These are phyloP conservation scores for Fusarium chuoi DNA, from an alignment of 2,329 filamentous ascomycete genomes.

Conservation along the genomic window DNA sequence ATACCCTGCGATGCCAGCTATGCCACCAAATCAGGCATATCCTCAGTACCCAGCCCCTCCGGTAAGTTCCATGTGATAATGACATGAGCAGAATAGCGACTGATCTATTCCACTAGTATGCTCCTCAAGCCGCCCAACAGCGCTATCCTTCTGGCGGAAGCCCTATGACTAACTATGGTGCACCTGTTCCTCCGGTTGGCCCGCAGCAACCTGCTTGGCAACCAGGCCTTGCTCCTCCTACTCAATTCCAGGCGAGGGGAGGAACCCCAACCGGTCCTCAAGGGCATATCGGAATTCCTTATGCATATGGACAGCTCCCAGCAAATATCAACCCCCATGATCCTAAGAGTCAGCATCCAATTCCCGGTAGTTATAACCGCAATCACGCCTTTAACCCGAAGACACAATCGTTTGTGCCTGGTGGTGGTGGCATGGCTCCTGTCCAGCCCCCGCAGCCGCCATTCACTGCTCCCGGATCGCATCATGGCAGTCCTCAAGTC, in stretches of 20 bases:
- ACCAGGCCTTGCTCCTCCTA: slow-evolving; percentile 46
- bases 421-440: slow-evolving; percentile 59
- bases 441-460: slow-evolving; percentile 60
- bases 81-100: neutral
- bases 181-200: slow-evolving; percentile 45
- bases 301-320: slow-evolving; percentile 83
- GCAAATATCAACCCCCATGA: slow-evolving; percentile 75
- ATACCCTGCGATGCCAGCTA: slow-evolving; percentile 57
- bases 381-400: slow-evolving; percentile 90
- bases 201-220: slow-evolving; percentile 52
- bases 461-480: slow-evolving; percentile 60
- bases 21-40: slow-evolving; percentile 56
- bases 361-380: slow-evolving; percentile 84
- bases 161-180: slow-evolving; percentile 52
- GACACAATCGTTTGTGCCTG: slow-evolving; percentile 89
- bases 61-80: slow-evolving; percentile 50
- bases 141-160: slow-evolving; percentile 49
- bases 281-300: slow-evolving; percentile 59
- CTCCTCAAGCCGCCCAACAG: slow-evolving; percentile 46
- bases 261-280: slow-evolving; percentile 47
- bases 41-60: slow-evolving; percentile 59
- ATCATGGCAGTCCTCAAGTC: slow-evolving; percentile 65
- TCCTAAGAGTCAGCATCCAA: slow-evolving; percentile 80
- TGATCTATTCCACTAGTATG: slow-evolving; percentile 43
- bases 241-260: slow-evolving; percentile 47